Conservation (phyloP, 306 rosid genomes). For the Quercus gilva region DNA sequence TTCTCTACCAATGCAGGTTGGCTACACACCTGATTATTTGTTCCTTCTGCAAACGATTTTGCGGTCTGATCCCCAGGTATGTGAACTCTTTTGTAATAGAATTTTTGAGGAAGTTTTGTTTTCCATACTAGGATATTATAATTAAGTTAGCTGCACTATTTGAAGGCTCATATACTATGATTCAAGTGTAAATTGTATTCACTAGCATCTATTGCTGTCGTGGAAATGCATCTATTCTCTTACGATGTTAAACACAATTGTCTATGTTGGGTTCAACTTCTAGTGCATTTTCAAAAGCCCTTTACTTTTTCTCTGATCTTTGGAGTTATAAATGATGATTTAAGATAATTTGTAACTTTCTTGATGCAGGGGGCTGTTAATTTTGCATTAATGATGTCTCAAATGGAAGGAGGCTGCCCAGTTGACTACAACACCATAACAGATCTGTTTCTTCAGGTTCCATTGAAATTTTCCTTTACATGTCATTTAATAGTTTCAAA, state of each 20-base stretch:
- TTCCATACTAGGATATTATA: background rate
- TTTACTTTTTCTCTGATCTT: background rate
- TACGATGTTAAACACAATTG: background rate
- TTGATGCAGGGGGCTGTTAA: conserved; percentile 93
- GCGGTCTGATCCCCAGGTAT: conserved; percentile 93
- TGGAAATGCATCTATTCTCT: background rate
- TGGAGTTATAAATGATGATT: no score
- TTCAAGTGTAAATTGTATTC: background rate
- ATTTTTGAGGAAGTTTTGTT: background rate
- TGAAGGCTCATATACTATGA: background rate
- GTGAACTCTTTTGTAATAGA: background rate
- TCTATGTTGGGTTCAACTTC: background rate
- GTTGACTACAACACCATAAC: conserved; percentile 97
- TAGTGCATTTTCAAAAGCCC: background rate
- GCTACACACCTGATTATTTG: conserved; percentile 94
- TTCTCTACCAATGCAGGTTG: conserved; percentile 46
- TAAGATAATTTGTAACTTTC: background rate
- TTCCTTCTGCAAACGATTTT: conserved; percentile 98
- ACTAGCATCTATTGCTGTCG: background rate
- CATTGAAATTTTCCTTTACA: background rate
- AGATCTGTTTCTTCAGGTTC: conserved; percentile 93
- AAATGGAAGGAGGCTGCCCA: conserved; percentile 99
- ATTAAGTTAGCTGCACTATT: background rate
- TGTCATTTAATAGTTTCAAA: background rate
- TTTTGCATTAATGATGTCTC: conserved; percentile 99